These are phyloP conservation scores for Trypanosomatidae sp. DNA, from an alignment of 208 protist species.

Conservation along the genomic window DNA sequence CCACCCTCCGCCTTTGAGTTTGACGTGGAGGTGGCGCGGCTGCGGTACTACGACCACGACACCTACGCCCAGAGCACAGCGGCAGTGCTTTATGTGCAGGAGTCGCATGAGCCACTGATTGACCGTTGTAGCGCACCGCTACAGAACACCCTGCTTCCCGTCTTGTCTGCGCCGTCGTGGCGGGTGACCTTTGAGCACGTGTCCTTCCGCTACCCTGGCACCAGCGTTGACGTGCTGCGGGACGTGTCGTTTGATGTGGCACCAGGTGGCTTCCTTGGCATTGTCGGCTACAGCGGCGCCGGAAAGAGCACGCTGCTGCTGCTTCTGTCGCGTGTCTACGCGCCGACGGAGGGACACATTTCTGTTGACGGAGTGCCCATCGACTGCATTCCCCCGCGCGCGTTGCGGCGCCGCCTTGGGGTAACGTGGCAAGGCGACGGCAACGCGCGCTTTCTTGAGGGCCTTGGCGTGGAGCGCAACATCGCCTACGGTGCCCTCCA, in stretches of 20 bases:
- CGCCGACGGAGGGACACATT: conserved; percentile 50
- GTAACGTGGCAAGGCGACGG: conserved; percentile 61
- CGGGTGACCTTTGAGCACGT: conserved; percentile 63
- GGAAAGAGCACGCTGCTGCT: conserved; percentile 76
- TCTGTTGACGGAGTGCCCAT: conserved; percentile 54
- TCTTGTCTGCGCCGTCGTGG: conserved; percentile 28
- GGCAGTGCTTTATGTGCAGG: conserved; percentile 7
- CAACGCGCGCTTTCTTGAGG: conserved; percentile 48
- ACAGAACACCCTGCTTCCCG: not conserved
- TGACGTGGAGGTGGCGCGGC: conserved; percentile 15
- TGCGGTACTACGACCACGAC: conserved; percentile 16
- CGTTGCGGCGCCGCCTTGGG: conserved; percentile 51
- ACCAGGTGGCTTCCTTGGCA: conserved; percentile 48
- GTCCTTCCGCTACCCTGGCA: conserved; percentile 63
- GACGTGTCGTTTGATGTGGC: conserved; percentile 55
- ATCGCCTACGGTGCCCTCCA: conserved; percentile 59
- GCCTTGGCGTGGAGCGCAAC: conserved; percentile 51
- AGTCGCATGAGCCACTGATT: conserved; percentile 6
- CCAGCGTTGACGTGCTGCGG: conserved; percentile 33
- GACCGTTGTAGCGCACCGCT: not conserved
- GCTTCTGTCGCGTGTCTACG: conserved; percentile 59
- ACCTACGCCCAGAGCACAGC: conserved; percentile 13
- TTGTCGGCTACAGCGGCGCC: conserved; percentile 72
- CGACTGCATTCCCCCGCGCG: conserved; percentile 41
- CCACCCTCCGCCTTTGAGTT: conserved; percentile 19